Base-by-base conservation (phyloP, 345 rosid genomes). In the Arabis hirsuta region DNA sequence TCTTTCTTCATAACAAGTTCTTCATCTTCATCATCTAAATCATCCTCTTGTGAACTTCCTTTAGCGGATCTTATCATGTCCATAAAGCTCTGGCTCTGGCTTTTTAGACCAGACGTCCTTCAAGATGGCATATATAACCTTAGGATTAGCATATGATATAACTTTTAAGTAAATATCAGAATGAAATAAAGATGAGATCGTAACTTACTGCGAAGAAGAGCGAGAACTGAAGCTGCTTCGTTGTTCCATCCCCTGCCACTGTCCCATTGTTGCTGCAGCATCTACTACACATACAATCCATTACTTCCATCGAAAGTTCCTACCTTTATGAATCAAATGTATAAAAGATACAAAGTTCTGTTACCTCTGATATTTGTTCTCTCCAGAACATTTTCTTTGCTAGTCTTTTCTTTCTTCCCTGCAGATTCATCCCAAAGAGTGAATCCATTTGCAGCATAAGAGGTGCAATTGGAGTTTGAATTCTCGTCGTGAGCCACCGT, bases 81-180 rank as follows among this genome's bases (percentile, higher is more conserved):
- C 77, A 92, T 78, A 76, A 92, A 92, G 84, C 96, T 90, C 67
- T 84, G 87, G 81, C 92, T 88, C 67, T 82, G 87, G 79, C 77
- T 78, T 70, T 79, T 90, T 64, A 73, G 54, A 65, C 82, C 82
- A 38, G 78, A 68, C 57, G 80, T 71, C 80, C 98, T 92, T 82
- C 62, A 63, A 2, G 12, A 76, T 32, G 6, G 48, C 13, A 38
- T 55, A 55, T n/a, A 6, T 53, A 19, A 63, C 46, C 20, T 16
- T 19, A 31, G 16, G 38, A 26, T 54, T 38, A 34, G 12, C 46
- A 4, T 42, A 22, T 22, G 24, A 22, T 22, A 11, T 12, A 42
- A 9, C 0, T 36, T 36, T 36, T 2, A 26, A 16, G 20, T 6
- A 24, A n/a, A 55, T 20, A 20, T 19, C 4, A 20, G 20, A 32